phyloP scores from a whole-genome alignment of 2,329 filamentous ascomycete species.

The Trichoderma gracile region DNA sequence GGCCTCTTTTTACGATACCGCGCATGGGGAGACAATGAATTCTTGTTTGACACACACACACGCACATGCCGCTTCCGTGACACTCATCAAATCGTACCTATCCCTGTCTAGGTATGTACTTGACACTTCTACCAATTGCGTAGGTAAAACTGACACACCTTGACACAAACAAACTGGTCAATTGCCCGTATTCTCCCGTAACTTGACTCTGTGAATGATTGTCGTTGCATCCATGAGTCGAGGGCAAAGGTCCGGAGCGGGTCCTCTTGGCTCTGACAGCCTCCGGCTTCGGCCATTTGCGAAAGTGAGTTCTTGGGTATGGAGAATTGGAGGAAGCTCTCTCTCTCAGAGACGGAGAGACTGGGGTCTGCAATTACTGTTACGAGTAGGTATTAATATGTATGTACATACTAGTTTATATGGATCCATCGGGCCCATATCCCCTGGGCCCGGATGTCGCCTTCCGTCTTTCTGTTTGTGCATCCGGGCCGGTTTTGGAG shows the following conservation, averaged over 20 bases:
- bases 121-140: neutral
- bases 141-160: neutral
- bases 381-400: too few species aligned
- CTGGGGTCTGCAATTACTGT: neutral
- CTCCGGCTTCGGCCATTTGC: conserved; percentile 21
- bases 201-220: neutral
- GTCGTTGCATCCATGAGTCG: conserved; percentile 13
- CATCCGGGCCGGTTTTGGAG: conserved; percentile 8
- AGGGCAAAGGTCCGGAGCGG: conserved; percentile 14
- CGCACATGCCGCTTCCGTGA: too few species aligned
- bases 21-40: conserved; percentile 17
- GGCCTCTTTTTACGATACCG: conserved; percentile 25
- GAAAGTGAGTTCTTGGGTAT: neutral
- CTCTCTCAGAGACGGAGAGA: neutral
- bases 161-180: neutral
- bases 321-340: neutral
- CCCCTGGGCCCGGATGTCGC: conserved; percentile 15
- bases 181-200: conserved; percentile 10
- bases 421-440: neutral
- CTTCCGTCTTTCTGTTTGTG: neutral
- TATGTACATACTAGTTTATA: neutral
- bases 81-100: too few species aligned
- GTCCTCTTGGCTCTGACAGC: neutral
- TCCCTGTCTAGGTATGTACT: neutral
- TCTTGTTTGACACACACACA: conserved; percentile 7